Evolutionary conservation across 495 filamentous ascomycete species (phyloP).

Genomic region (Lasiosphaeria miniovina): DNA sequence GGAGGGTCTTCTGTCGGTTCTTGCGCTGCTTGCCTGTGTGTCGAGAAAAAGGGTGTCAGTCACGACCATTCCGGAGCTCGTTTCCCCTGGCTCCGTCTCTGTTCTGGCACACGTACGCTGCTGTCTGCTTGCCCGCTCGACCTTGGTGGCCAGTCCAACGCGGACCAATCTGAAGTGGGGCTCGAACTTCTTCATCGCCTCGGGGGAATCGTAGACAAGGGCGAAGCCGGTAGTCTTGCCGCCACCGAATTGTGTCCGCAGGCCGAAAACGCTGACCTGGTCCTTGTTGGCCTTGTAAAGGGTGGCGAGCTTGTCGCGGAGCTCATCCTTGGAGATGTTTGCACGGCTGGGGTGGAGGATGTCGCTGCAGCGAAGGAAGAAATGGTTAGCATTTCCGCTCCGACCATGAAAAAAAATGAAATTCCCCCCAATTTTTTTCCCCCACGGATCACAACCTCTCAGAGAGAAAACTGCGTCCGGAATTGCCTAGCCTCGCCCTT

Average conservation of each 20-base stretch:
- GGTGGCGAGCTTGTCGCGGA: constrained; percentile 88
- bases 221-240: constrained; percentile 99
- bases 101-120: constrained; percentile 74
- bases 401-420: not conserved
- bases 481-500: not conserved
- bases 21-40: constrained; percentile 98
- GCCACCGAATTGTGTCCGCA: constrained; percentile 98
- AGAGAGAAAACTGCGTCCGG: too few relatives aligned
- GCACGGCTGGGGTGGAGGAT: constrained; percentile 98
- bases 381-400: constrained; percentile 11
- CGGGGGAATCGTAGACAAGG: constrained; percentile 93
- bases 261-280: constrained; percentile 93
- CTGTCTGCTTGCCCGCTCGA: constrained; percentile 94
- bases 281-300: constrained; percentile 98
- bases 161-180: constrained; percentile 94
- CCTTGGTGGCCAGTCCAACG: constrained; percentile 84
- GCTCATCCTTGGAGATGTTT: constrained; percentile 98
- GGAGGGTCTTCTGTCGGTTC: constrained; percentile 98
- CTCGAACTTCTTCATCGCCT: constrained; percentile 99
- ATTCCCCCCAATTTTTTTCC: not conserved
- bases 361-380: constrained; percentile 59
- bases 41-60: constrained; percentile 34
- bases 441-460: not conserved
- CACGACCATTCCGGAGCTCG: not conserved
- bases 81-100: too few relatives aligned